Conservation (phyloP, 768 basidiomycete genomes). For the Hysterangium stoloniferum region DNA sequence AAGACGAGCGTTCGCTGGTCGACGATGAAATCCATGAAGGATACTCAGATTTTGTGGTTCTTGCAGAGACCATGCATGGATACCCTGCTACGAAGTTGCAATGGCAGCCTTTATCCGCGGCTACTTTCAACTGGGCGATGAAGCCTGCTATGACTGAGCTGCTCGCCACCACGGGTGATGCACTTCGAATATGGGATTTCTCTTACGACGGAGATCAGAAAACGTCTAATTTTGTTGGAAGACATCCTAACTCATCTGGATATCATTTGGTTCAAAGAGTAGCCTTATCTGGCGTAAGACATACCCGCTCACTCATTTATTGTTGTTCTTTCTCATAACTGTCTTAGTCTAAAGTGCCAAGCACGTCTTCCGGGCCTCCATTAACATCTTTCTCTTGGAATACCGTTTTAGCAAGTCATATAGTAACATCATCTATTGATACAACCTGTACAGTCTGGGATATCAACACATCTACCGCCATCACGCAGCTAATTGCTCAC, state of each 20-base stretch:
- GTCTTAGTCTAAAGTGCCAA: constrained; percentile 81
- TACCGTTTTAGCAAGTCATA: constrained; percentile 78
- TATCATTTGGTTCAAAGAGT: constrained; percentile 69
- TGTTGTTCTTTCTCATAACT: constrained; percentile 8
- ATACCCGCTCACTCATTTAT: constrained; percentile 9
- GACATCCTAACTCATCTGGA: constrained; percentile 45
- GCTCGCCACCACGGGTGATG: constrained; percentile 91
- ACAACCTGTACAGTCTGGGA: constrained; percentile 99
- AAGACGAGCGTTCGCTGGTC: constrained; percentile 81
- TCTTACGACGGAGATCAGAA: constrained; percentile 52
- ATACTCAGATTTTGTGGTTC: constrained; percentile 69
- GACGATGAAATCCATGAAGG: constrained; percentile 67
- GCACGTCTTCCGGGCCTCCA: constrained; percentile 76
- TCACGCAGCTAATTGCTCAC: constrained; percentile 96
- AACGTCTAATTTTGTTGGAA: constrained; percentile 62
- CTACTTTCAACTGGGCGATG: constrained; percentile 58
- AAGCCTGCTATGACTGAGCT: constrained; percentile 66
- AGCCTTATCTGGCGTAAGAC: constrained; percentile 71
- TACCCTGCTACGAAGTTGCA: constrained; percentile 92
- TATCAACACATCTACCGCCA: constrained; percentile 84
- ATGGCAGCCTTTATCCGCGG: constrained; percentile 79
- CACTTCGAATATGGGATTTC: constrained; percentile 88
- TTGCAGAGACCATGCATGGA: constrained; percentile 78
- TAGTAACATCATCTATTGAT: constrained; percentile 97
- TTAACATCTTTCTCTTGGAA: constrained; percentile 98